Evolutionary conservation across 2,329 filamentous ascomycete genomes (phyloP), one percentile per base, ranked within the genome.

Genomic region (Fusarium camptoceras): DNA sequence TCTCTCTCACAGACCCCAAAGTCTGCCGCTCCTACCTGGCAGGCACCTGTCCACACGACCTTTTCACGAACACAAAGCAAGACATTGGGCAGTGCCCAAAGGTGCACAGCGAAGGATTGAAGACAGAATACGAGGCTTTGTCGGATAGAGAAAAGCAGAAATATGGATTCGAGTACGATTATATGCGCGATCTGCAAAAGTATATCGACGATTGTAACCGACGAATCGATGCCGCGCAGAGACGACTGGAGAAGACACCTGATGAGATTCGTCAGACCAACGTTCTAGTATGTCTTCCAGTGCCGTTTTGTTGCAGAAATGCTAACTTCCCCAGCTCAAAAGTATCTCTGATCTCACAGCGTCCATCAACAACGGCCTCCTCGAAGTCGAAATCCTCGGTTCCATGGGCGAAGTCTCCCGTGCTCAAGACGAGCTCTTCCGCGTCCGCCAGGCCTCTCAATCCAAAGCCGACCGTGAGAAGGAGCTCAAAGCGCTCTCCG

Each of bases 51-150:
- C 96, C 96, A 1, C 95, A 98, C 85, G 96, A 99, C 79, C 93
- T 99, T 77, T 99, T 99, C 87, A 99, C 95, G 72, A 99, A 99
- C 83, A 99, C 96, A 47, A 98, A 98, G 84, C 94, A 98, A 63
- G 96, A 99, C 79, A 88, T 98, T 34, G 96, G 96, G 4, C 88
- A 90, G 1, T 99, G 96, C 78, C 88, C 93, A 51, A 96, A 95
- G 79, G 88, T 95, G 27, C 96, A 99, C 83, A 92, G 89, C 50
- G 94, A 98, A 79, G 89, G 90, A 15, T 86, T 98, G 71, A 98
- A 97, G 81, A 85, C 90, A 49, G 94, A 99, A 79, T 99, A 96
- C 80, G 92, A 97, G 73, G 86, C 83, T 2, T 89, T 96, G 0
- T 83, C 91, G 6, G 84, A 91, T 3, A 82, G 88, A 30, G 91